Evolutionary conservation across 1,139 yeast species (phyloP).

Genomic region (Hanseniaspora sp.): DNA sequence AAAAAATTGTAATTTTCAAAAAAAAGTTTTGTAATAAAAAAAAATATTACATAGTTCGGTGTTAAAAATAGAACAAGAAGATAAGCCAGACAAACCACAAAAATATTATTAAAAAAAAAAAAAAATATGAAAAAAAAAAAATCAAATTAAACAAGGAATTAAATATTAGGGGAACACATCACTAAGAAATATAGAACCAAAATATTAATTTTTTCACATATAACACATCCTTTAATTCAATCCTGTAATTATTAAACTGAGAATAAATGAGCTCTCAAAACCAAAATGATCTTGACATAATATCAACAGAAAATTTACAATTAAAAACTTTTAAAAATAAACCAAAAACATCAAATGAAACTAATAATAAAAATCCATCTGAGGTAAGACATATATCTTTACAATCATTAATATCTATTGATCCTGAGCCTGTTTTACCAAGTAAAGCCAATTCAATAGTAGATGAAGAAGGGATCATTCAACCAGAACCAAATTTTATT

Average conservation of each 20-base stretch:
- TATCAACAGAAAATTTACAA: constrained; percentile 4
- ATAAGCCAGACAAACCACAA: too few species aligned
- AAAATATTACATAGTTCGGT: too few species aligned
- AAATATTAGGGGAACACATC: not conserved
- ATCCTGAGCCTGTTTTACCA: constrained; percentile 7
- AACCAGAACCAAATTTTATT: constrained; percentile 13
- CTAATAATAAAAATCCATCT: not conserved
- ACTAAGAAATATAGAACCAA: not conserved
- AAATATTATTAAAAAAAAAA: too few species aligned
- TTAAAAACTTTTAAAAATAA: constrained; percentile 8
- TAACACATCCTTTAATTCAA: too few species aligned
- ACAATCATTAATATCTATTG: constrained; percentile 9
- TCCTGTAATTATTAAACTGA: not conserved
- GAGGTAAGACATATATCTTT: not conserved
- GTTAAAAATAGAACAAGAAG: too few species aligned
- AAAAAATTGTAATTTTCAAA: too few species aligned
- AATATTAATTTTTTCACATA: too few species aligned
- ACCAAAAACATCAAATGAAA: not conserved
- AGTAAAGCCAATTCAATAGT: not conserved
- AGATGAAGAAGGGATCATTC: constrained; percentile 7
- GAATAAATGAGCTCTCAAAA: not conserved
- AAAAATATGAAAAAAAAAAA: too few species aligned
- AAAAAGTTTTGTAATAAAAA: too few species aligned
- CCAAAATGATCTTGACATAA: not conserved
- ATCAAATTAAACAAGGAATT: too few species aligned